These are phyloP conservation scores for Drechmeria coniospora DNA, from an alignment of 2,329 filamentous ascomycete species.

Conservation along the genomic window DNA sequence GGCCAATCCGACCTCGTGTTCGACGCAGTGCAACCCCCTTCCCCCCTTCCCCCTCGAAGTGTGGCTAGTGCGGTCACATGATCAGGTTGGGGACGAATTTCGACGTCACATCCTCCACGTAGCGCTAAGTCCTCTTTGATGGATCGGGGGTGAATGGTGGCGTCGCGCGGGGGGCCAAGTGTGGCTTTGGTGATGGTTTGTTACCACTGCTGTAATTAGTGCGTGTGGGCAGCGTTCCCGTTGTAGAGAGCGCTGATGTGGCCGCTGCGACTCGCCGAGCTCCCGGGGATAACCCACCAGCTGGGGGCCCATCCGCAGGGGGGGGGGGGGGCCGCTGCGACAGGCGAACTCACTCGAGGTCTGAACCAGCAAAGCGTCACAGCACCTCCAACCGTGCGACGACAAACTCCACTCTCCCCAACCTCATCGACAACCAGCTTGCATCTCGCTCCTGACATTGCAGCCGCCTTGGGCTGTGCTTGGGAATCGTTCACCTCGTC, in stretches of 20 bases:
- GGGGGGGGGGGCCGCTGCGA: too few species aligned
- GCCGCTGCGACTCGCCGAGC: not conserved
- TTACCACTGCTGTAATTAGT: too few species aligned
- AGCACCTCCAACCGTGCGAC: slow-evolving; percentile 10
- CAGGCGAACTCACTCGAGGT: not conserved
- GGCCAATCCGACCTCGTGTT: slow-evolving; percentile 2
- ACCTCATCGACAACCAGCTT: slow-evolving; percentile 3
- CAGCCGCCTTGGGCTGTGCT: slow-evolving; percentile 1
- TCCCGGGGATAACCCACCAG: too few species aligned
- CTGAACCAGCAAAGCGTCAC: slow-evolving; percentile 13
- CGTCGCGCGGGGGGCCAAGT: too few species aligned
- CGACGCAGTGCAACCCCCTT: not conserved
- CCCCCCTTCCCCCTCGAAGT: not conserved
- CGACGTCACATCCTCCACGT: too few species aligned
- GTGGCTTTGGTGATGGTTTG: too few species aligned
- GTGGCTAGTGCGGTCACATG: slow-evolving; percentile 18
- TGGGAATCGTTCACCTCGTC: not conserved
- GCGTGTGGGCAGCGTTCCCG: too few species aligned
- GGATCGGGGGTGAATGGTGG: too few species aligned
- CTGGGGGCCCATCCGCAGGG: too few species aligned
- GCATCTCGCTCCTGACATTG: not conserved
- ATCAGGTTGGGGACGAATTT: slow-evolving; percentile 9
- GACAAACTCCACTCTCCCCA: slow-evolving; percentile 5
- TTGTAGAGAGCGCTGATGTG: too few species aligned
- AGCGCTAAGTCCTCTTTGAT: too few species aligned